These are phyloP conservation scores for Globisporangium spiculum DNA, from an alignment of 352 stramenopile species.

Conservation along the genomic window DNA sequence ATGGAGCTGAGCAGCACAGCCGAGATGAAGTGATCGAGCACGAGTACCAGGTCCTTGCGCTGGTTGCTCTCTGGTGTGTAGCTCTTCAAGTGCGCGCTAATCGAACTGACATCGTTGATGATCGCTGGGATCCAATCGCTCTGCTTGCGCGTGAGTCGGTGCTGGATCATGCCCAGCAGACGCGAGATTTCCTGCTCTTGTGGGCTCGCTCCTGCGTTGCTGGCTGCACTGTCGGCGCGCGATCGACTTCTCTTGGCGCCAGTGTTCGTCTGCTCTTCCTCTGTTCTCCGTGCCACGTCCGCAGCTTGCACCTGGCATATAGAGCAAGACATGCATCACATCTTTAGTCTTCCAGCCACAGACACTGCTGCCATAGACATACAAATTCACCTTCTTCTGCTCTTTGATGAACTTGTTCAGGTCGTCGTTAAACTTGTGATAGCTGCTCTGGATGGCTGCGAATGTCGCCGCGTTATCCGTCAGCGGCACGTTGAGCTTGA, in stretches of 20 bases:
- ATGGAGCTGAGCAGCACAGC: slow-evolving; percentile 56
- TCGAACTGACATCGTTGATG: slow-evolving; percentile 41
- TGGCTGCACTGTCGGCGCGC: slow-evolving; percentile 23
- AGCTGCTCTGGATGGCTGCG: slow-evolving; percentile 50
- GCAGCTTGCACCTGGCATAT: slow-evolving; percentile 33
- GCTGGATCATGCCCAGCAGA: slow-evolving; percentile 51
- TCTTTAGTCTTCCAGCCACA: background rate
- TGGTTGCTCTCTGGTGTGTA: slow-evolving; percentile 35
- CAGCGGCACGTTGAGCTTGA: slow-evolving; percentile 59
- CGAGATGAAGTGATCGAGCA: slow-evolving; percentile 69
- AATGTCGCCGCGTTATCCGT: slow-evolving; percentile 56
- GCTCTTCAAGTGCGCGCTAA: slow-evolving; percentile 36
- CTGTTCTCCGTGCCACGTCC: slow-evolving; percentile 16
- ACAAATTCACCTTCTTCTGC: slow-evolving; percentile 36
- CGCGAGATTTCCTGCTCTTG: slow-evolving; percentile 34
- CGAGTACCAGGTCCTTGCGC: slow-evolving; percentile 57
- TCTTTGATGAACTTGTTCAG: slow-evolving; percentile 52
- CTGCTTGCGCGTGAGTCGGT: slow-evolving; percentile 62
- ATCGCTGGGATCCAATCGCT: slow-evolving; percentile 66
- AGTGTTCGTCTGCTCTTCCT: slow-evolving; percentile 10
- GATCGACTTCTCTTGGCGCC: slow-evolving; percentile 10
- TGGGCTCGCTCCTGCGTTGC: slow-evolving; percentile 16
- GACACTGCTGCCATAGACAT: background rate
- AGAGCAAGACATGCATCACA: background rate
- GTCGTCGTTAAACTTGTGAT: slow-evolving; percentile 43